phyloP scores from a whole-genome alignment of 768 basidiomycete genomes.

The Pleurotus cornucopiae region DNA sequence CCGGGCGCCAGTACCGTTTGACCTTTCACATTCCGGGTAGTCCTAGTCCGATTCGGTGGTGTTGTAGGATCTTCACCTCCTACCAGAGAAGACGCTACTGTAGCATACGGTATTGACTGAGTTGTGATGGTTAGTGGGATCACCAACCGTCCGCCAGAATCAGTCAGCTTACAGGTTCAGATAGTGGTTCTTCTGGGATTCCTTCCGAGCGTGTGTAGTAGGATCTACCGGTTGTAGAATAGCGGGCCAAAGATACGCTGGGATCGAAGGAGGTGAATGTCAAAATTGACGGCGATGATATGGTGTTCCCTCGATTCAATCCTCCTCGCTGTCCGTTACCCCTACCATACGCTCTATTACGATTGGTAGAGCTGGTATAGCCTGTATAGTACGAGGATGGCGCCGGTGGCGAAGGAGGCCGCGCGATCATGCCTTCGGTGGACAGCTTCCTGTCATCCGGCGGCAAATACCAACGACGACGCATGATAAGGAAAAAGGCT shows the following conservation, averaged over 20 bases:
- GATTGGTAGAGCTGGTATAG: no score
- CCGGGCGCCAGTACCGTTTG: not conserved
- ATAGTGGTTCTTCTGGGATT: not conserved
- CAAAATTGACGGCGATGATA: not conserved
- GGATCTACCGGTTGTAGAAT: not conserved
- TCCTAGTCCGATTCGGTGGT: not conserved
- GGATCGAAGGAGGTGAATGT: constrained; percentile 1
- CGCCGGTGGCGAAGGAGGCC: not conserved
- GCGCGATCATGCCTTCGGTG: not conserved
- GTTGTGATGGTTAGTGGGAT: not conserved
- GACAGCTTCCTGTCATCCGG: not conserved
- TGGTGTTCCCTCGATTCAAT: not conserved
- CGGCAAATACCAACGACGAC: not conserved
- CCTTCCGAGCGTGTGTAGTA: not conserved
- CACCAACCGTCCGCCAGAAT: no score
- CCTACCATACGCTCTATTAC: no score
- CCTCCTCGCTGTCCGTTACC: no score
- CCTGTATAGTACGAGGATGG: no score
- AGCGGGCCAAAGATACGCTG: not conserved
- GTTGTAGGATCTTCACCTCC: not conserved
- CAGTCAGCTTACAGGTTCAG: no score
- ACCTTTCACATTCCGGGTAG: not conserved
- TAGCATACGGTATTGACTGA: not conserved
- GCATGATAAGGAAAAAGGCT: not conserved
- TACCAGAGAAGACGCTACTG: not conserved